Percentiles rank a stretch among this genome's conserved stretches.
These are phyloP conservation scores for Ascochyta fabae DNA, from an alignment of 2,329 filamentous ascomycete genomes.

Conservation along the genomic window DNA sequence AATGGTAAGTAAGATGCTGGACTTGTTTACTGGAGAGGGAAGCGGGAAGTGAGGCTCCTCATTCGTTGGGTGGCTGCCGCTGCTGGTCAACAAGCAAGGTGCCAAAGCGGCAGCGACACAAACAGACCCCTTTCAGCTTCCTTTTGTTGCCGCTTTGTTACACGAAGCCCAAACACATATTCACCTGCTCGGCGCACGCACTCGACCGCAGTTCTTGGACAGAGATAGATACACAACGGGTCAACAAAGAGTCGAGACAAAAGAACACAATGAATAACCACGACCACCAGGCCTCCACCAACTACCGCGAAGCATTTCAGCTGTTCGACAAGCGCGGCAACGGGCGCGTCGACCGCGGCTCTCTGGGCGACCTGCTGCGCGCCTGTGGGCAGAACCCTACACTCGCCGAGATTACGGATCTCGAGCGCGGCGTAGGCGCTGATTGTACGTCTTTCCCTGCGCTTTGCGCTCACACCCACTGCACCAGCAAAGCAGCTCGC, in stretches of 20 bases:
- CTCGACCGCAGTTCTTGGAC: conserved; percentile 1
- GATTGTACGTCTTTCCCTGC: conserved; percentile 75
- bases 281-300: conserved; percentile 72
- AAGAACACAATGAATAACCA: conserved; percentile 43
- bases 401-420: conserved; percentile 85
- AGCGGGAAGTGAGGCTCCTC: conserved; percentile 9
- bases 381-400: conserved; percentile 99
- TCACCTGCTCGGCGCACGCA: conserved; percentile 8
- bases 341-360: conserved; percentile 84
- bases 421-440: conserved; percentile 86
- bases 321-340: conserved; percentile 99
- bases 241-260: conserved; percentile 10
- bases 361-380: conserved; percentile 89
- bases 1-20: conserved; percentile 28
- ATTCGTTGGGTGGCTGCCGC: conserved; percentile 24
- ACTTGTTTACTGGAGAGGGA: background rate
- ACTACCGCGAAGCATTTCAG: conserved; percentile 99
- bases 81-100: conserved; percentile 19
- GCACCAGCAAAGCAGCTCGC: background rate
- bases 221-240: conserved; percentile 11
- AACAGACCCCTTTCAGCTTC: conserved; percentile 20
- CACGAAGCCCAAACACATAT: conserved; percentile 5
- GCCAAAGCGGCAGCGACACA: conserved; percentile 19
- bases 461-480: background rate
- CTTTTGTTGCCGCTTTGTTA: conserved; percentile 4